phyloP scores from a whole-genome alignment of 495 filamentous ascomycete genomes.

The Hypoxylon lenormandii region DNA sequence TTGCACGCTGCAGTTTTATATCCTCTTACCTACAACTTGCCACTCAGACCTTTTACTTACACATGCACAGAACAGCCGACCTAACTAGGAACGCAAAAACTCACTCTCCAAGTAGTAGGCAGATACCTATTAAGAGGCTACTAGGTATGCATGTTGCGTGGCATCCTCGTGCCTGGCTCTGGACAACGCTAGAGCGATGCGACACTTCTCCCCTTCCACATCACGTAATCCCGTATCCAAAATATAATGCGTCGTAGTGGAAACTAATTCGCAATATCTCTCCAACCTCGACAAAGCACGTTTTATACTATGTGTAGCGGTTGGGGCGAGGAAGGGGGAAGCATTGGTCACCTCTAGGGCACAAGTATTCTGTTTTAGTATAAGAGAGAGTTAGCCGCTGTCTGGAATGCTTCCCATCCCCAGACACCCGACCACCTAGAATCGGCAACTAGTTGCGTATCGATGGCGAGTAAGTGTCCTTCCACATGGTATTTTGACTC shows the following conservation, averaged over 20 bases:
- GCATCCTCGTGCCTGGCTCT: slow-evolving; percentile 17
- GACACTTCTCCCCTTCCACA: no score
- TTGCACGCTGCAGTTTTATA: no score
- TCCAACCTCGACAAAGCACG: background rate
- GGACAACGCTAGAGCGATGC: slow-evolving; percentile 5
- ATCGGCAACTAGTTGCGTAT: slow-evolving; percentile 1
- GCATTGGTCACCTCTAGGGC: background rate
- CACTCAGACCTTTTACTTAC: no score
- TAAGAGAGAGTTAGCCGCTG: slow-evolving; percentile 14
- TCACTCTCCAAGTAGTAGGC: background rate
- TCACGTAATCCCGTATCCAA: background rate
- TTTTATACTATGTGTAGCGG: background rate
- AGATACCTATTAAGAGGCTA: no score
- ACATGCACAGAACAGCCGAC: no score
- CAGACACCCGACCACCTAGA: background rate
- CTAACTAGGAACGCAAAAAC: slow-evolving; percentile 1
- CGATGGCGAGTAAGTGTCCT: background rate
- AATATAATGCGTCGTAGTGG: slow-evolving; percentile 21
- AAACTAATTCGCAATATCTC: slow-evolving; percentile 13
- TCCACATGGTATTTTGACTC: slow-evolving; percentile 8
- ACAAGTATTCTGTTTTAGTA: background rate
- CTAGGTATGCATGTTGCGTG: no score
- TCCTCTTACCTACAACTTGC: background rate
- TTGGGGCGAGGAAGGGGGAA: no score
- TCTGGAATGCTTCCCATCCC: slow-evolving; percentile 32